Evolutionary conservation across 2,329 filamentous ascomycete species (phyloP).

Genomic region (Hypoxylon sp.): DNA sequence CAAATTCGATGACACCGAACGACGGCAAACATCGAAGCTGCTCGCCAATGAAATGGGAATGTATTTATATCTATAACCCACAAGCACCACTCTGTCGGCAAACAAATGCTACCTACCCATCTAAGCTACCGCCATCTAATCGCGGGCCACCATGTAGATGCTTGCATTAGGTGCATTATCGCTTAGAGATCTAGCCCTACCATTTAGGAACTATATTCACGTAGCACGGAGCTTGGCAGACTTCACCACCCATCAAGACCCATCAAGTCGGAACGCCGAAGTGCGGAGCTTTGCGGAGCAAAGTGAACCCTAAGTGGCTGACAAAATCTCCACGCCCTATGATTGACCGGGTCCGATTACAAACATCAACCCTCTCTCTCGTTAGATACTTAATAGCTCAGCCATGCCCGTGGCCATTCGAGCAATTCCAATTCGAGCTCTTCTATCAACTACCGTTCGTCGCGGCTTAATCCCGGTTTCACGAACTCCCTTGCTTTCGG

Average conservation of each 20-base stretch:
- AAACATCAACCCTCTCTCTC: conserved; percentile 14
- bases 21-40: conserved; percentile 12
- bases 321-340: conserved; percentile 32
- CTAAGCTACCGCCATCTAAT: conserved; percentile 27
- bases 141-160: not conserved
- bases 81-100: conserved; percentile 12
- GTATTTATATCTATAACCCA: conserved; percentile 8
- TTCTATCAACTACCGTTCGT: conserved; percentile 40
- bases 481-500: conserved; percentile 45
- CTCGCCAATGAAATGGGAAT: conserved; percentile 2
- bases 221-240: conserved; percentile 37
- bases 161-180: not conserved
- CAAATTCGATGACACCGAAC: conserved; percentile 21
- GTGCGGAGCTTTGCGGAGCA: conserved; percentile 32
- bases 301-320: conserved; percentile 37
- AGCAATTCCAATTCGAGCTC: conserved; percentile 41
- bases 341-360: conserved; percentile 24
- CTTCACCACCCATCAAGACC: conserved; percentile 1
- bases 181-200: conserved; percentile 16
- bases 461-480: conserved; percentile 27
- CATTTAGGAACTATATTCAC: conserved; percentile 19
- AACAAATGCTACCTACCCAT: conserved; percentile 24
- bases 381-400: conserved; percentile 17
- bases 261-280: conserved; percentile 36
- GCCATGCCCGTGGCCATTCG: conserved; percentile 48